Evolutionary conservation across 768 basidiomycete genomes (phyloP), one percentile per base, ranked within the genome.

Genomic region (Leucogyrophana mollusca): DNA sequence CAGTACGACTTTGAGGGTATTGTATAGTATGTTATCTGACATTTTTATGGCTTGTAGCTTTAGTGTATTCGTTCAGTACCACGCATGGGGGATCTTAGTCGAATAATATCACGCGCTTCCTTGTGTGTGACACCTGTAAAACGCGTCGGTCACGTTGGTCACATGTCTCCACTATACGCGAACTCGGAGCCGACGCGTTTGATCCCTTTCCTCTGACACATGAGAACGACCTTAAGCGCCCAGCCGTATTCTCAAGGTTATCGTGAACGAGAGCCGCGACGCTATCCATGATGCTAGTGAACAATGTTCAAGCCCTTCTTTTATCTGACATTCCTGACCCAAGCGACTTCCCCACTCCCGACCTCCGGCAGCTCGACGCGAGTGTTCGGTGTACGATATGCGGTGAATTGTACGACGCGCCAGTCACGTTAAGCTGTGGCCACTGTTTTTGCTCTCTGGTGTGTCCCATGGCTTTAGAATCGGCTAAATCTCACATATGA

Each of bases 391-490:
- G 90, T 55, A 74, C 76, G 21, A 90, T 93, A 45, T 93, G 90
- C 59, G 73, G 82, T 32, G 87, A 90, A 49, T 71, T 83, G 25
- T 87, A 80, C 56, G 77, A 78, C 42, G 88, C 76, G 0, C 90
- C 90, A 4, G 83, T 92, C 21, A 80, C 79, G 3, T 74, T 92
- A 4, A 62, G 62, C 4, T 92, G 90, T 58, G 90, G 88, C 1
- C 90, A 93, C 56, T 84, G 81, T 39, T 93, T 91, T 60, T 92
- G 90, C 67, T 89, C 87, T 11, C 59, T 78, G 56, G 87, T 89
- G 52, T 55, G 83, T 58, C 34, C 2, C 2, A 18, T 10, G 39
- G 34, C 30, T 27, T 9, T n/a, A 18, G 20, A 27, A 39, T 10
- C 34, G 39, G 20, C 9, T 30, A 14, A 9, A 21, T 21, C 48